Evolutionary conservation across 1,284 basidiomycete genomes (phyloP), one percentile per base, ranked within the genome.

Genomic region (Sutorius eximius): DNA sequence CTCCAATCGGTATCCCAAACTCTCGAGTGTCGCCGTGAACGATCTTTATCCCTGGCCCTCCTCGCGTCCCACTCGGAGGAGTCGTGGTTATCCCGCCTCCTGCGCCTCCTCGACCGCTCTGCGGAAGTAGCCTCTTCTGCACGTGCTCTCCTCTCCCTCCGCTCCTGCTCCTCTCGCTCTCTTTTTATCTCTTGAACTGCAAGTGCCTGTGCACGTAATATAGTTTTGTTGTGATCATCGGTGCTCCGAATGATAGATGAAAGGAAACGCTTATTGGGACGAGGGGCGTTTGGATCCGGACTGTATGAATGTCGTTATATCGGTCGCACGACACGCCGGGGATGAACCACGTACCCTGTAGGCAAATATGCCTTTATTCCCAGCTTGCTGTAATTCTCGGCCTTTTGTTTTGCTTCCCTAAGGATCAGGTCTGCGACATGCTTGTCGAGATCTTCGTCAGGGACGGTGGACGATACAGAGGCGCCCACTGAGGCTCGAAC

Each of bases 251-350:
- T 94, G 56, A 97, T 92, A 24, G 88, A 87, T 0, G 86, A 83
- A 20, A 97, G 76, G 71, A 97, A 97, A 1, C 92, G 88, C 68
- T 95, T 97, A 75, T 96, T 96, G n/a, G 94, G 73, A 62, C 82
- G 85, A 0, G 91, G 91, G 1, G 82, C 86, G 64, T 86, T 89
- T 53, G 76, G 80, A 59, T 86, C 85, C 5, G 48, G 51, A 45
- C 58, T 69, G 48, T 38, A 51, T 16, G n/a, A 32, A n/a, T 32
- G 48, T 54, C 16, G 53, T 41, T 3, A 59, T 32, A 40, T 32
- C 7, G 5, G 41, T 22, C 24, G 34, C 27, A 34, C 22, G 24
- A 45, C 16, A 30, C 38, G 11, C 12, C 38, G 38, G 24, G 45
- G 37, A 53, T 34, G 36, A 56, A 60, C 38, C 52, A 73, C 80